These are phyloP conservation scores for Blastobotrys persicus DNA, from an alignment of 1,139 yeast genomes.

Conservation along the genomic window DNA sequence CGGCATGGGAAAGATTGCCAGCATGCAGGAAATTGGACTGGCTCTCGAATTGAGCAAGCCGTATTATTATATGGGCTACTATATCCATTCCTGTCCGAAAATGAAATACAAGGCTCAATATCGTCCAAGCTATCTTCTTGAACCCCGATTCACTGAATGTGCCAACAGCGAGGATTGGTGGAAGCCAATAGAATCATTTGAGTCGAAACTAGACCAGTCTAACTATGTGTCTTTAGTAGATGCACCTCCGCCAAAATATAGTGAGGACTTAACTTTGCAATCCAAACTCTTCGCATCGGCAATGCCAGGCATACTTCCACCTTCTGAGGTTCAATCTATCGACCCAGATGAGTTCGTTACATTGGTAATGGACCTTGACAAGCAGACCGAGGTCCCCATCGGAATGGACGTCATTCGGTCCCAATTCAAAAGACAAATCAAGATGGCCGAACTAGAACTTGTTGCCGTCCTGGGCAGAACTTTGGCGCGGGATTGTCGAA, in stretches of 20 bases:
- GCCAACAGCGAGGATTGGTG: background rate
- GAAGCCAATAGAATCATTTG: conserved; percentile 1
- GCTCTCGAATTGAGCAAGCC: conserved; percentile 39
- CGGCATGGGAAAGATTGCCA: conserved; percentile 77
- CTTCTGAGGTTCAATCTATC: background rate
- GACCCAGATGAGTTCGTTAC: background rate
- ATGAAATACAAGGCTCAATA: conserved; percentile 80
- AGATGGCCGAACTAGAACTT: background rate
- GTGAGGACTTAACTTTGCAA: background rate
- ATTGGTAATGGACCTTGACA: background rate
- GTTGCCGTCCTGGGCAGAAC: background rate
- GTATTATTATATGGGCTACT: conserved; percentile 69
- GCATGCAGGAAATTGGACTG: conserved; percentile 64
- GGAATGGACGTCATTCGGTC: background rate
- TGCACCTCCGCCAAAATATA: background rate
- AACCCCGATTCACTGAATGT: conserved; percentile 30
- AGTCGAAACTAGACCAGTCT: background rate
- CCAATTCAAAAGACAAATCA: background rate
- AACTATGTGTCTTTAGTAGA: background rate
- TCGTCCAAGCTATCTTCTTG: conserved; percentile 38
- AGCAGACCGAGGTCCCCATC: background rate
- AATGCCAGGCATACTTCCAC: conserved; percentile 2
- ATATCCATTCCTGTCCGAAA: conserved; percentile 72
- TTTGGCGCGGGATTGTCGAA: background rate
- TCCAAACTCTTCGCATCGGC: background rate